phyloP scores from a whole-genome alignment of 306 rosid genomes.

The Begonia peltatifolia region DNA sequence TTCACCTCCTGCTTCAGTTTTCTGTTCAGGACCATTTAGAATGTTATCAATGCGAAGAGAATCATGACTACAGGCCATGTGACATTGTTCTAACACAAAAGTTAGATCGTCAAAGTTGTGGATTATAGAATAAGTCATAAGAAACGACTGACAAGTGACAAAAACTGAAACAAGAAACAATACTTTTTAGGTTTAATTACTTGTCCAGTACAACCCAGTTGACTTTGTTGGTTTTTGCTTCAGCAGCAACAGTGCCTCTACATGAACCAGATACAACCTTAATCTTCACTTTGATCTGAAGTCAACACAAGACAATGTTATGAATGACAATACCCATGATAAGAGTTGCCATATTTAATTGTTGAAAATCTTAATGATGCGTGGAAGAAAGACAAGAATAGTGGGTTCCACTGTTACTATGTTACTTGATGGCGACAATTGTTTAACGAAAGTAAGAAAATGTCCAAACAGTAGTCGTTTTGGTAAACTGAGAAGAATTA shows the following conservation, averaged over 20 bases:
- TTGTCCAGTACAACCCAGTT: conserved; percentile 98
- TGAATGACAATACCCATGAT: no score
- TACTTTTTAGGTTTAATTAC: conserved; percentile 67
- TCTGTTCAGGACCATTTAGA: conserved; percentile 27
- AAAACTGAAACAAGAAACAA: conserved; percentile 32
- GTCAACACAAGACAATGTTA: conserved; percentile 8
- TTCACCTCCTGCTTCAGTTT: conserved; percentile 80
- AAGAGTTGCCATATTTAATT: no score
- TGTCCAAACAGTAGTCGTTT: conserved; percentile 8
- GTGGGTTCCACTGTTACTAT: no score
- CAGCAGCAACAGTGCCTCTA: conserved; percentile 72
- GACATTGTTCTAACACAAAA: no score
- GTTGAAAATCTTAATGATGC: no score
- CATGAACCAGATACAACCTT: conserved; percentile 74
- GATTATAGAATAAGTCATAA: no score
- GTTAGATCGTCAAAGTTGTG: no score
- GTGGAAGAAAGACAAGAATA: no score
- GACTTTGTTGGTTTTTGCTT: conserved; percentile 73
- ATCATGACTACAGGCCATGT: no score
- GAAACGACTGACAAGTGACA: no score
- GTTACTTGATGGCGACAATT: no score
- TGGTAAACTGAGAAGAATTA: conserved; percentile 11
- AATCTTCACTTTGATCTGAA: conserved; percentile 79
- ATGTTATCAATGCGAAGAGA: conserved; percentile 1
- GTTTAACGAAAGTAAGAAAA: no score